phyloP scores from a whole-genome alignment of 768 basidiomycete species.

The Pholiota microspora region DNA sequence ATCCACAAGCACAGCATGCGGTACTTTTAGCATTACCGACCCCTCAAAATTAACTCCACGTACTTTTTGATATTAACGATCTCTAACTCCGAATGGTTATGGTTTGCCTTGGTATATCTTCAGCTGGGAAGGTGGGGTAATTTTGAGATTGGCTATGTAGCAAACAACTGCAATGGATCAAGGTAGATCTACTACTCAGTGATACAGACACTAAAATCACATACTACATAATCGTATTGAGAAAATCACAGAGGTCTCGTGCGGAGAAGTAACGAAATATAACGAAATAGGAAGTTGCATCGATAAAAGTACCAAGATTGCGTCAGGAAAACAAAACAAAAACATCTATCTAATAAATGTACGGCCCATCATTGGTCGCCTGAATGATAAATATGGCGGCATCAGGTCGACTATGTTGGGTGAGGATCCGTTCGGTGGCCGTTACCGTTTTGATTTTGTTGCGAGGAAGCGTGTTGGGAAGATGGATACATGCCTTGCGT shows the following conservation, averaged over 20 bases:
- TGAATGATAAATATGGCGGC: slow-evolving; percentile 8
- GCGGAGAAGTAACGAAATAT: background rate
- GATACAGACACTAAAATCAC: background rate
- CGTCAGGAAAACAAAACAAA: background rate
- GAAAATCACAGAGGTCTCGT: background rate
- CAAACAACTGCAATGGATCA: too few species aligned
- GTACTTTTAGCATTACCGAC: background rate
- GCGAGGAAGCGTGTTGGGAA: slow-evolving; percentile 30
- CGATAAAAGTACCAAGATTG: background rate
- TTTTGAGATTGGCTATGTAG: too few species aligned
- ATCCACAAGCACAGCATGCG: background rate
- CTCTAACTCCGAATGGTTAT: background rate
- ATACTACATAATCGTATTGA: background rate
- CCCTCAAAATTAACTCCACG: background rate
- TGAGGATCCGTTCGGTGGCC: slow-evolving; percentile 38
- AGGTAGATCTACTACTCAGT: background rate
- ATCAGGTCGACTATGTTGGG: slow-evolving; percentile 12
- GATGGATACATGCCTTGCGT: slow-evolving; percentile 59
- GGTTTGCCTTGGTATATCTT: too few species aligned
- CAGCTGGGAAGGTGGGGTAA: too few species aligned
- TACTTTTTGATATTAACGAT: background rate
- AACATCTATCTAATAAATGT: background rate
- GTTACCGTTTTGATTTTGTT: slow-evolving; percentile 40
- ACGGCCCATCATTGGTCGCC: background rate
- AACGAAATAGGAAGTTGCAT: background rate